Percentiles rank a stretch among this genome's conserved stretches.
These are phyloP conservation scores for Astrothelium subdiscretum DNA, from an alignment of 495 filamentous ascomycete genomes.

Conservation along the genomic window DNA sequence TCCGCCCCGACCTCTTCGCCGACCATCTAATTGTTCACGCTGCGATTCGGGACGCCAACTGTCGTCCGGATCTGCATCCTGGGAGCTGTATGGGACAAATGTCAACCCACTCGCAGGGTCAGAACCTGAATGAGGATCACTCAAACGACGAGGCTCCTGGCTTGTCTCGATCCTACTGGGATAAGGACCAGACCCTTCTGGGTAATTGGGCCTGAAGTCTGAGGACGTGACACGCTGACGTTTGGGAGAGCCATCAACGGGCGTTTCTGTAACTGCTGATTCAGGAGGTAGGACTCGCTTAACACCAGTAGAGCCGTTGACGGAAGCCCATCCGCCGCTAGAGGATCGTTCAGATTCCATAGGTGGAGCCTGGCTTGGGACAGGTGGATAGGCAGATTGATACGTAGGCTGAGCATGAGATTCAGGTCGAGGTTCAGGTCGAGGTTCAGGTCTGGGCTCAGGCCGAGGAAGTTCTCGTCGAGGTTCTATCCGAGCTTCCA, in stretches of 20 bases:
- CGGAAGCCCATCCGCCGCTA: slow-evolving; percentile 11
- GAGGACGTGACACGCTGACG: slow-evolving; percentile 18
- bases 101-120: slow-evolving; percentile 7
- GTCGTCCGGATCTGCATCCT: slow-evolving; percentile 21
- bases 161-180: slow-evolving; percentile 2
- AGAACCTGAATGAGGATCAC: slow-evolving; percentile 13
- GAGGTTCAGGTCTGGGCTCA: not conserved
- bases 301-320: slow-evolving; percentile 6
- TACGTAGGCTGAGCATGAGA: not conserved
- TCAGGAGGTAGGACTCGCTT: slow-evolving; percentile 9
- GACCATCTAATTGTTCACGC: slow-evolving; percentile 10
- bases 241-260: slow-evolving; percentile 24
- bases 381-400: slow-evolving; percentile 5
- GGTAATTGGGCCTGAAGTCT: not conserved
- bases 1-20: not conserved
- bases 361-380: slow-evolving; percentile 1
- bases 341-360: slow-evolving; percentile 5
- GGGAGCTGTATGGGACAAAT: slow-evolving; percentile 19
- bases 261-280: slow-evolving; percentile 3
- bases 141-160: slow-evolving; percentile 10
- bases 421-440: slow-evolving; percentile 1
- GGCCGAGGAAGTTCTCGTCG: slow-evolving; percentile 6
- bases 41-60: slow-evolving; percentile 27
- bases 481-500: not conserved
- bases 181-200: not conserved